phyloP scores from a whole-genome alignment of 352 stramenopile genomes.

The Globisporangium rhizosaccharum region DNA sequence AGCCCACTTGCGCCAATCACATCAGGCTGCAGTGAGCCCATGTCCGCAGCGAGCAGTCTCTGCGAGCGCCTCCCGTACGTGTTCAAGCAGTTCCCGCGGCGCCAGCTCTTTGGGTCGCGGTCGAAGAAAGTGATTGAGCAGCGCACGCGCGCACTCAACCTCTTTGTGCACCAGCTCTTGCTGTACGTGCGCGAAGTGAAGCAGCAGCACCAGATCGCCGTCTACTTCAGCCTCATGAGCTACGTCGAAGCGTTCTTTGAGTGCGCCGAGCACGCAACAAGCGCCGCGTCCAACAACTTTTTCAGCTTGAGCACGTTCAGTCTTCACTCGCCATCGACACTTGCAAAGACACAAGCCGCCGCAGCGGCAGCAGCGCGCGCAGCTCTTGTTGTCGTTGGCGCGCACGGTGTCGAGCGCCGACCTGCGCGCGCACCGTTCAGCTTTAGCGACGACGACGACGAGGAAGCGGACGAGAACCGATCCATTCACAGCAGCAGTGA shows the following conservation, averaged over 20 bases:
- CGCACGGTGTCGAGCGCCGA: background rate
- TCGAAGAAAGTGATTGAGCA: constrained; percentile 67
- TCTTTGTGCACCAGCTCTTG: constrained; percentile 55
- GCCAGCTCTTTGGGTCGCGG: constrained; percentile 58
- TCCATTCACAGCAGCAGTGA: background rate
- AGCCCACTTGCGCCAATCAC: constrained; percentile 9
- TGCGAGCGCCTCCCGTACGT: constrained; percentile 48
- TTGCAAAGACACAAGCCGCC: constrained; percentile 7
- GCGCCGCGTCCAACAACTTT: background rate
- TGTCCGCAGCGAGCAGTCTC: constrained; percentile 17
- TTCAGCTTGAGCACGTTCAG: constrained; percentile 7
- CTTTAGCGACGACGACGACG: constrained; percentile 1
- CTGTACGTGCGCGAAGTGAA: constrained; percentile 47
- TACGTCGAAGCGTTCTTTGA: constrained; percentile 66
- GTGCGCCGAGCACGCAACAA: constrained; percentile 25
- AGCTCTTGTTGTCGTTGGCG: background rate
- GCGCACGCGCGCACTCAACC: constrained; percentile 50
- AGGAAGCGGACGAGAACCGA: constrained; percentile 1
- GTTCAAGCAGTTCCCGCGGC: constrained; percentile 61
- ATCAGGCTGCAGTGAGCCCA: constrained; percentile 15
- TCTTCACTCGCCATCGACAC: constrained; percentile 7
- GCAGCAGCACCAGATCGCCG: constrained; percentile 52
- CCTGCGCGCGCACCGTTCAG: background rate
- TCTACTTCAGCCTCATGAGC: constrained; percentile 72
- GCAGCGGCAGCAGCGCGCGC: constrained; percentile 9